Evolutionary conservation across 75 land plant species (phyloP).

Genomic region (Gnetum montanum): DNA sequence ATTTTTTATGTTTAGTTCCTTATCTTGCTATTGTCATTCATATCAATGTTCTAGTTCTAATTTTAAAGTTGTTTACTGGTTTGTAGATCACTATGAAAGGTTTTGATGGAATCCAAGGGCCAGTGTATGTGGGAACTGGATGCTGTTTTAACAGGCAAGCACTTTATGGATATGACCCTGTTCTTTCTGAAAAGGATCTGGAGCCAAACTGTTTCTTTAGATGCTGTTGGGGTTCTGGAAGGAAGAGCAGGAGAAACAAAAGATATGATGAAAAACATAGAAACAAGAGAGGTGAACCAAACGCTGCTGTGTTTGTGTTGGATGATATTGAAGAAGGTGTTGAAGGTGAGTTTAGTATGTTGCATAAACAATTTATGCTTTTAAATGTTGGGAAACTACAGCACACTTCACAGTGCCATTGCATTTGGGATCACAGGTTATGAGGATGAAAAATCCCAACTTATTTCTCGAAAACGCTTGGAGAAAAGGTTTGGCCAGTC

Average conservation of each 20-base stretch:
- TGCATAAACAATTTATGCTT: too few relatives aligned
- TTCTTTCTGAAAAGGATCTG: slow-evolving; percentile 51
- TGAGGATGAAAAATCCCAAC: slow-evolving; percentile 75
- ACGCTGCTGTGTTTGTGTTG: slow-evolving; percentile 71
- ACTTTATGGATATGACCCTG: slow-evolving; percentile 87
- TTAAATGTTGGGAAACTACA: too few relatives aligned
- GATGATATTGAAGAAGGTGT: slow-evolving; percentile 86
- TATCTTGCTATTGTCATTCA: background rate
- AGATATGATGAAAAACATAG: slow-evolving; percentile 41
- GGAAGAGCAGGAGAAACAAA: slow-evolving; percentile 37
- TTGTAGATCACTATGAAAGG: slow-evolving; percentile 86
- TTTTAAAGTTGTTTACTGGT: background rate
- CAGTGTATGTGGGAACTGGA: slow-evolving; percentile 87
- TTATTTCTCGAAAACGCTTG: slow-evolving; percentile 83
- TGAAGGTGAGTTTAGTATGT: slow-evolving; percentile 56
- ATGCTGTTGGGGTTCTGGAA: slow-evolving; percentile 65
- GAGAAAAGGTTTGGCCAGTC: slow-evolving; percentile 98
- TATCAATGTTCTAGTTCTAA: background rate
- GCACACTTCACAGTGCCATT: background rate
- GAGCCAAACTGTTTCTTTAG: slow-evolving; percentile 54
- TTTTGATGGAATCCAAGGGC: slow-evolving; percentile 78
- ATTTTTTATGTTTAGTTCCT: too few relatives aligned
- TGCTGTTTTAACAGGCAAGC: slow-evolving; percentile 84
- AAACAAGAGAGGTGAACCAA: slow-evolving; percentile 64
- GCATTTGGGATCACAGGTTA: slow-evolving; percentile 43